A percentile compares a stretch with the other conserved stretches of the same genome.
phyloP scores from a whole-genome alignment of 208 protist species.

The Leishmania tropica region DNA sequence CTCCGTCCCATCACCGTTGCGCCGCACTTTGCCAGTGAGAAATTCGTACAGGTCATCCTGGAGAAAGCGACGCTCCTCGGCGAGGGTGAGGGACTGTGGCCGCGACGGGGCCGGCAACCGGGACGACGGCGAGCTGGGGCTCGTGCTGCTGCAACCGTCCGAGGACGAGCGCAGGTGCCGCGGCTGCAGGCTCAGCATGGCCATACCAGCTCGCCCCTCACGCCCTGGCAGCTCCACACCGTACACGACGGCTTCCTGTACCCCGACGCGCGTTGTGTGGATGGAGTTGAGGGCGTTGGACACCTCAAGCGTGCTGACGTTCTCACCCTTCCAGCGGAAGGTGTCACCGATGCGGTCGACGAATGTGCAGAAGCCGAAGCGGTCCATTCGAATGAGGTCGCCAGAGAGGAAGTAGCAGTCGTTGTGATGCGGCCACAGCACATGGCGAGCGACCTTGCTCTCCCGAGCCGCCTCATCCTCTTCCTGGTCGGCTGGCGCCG shows the following conservation, averaged over 20 bases:
- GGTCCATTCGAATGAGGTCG: constrained; percentile 61
- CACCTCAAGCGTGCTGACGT: constrained; percentile 79
- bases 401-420: constrained; percentile 75
- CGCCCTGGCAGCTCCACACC: constrained; percentile 48
- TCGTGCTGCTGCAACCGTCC: constrained; percentile 1
- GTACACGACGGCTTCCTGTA: constrained; percentile 73
- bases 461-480: constrained; percentile 25
- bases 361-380: constrained; percentile 69
- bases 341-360: constrained; percentile 83
- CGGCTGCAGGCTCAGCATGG: constrained; percentile 42
- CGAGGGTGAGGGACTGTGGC: constrained; percentile 11
- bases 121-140: background rate
- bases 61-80: constrained; percentile 46
- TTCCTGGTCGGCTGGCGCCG: constrained; percentile 18
- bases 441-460: constrained; percentile 48
- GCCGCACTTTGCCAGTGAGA: constrained; percentile 14
- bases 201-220: constrained; percentile 77
- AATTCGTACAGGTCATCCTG: constrained; percentile 51
- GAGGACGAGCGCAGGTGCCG: background rate
- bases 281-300: constrained; percentile 47
- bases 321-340: constrained; percentile 87
- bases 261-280: constrained; percentile 25
- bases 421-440: constrained; percentile 49
- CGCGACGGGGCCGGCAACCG: background rate
- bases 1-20: constrained; percentile 26